These are phyloP conservation scores for Thuidium tamariscinum DNA, from an alignment of 225 moss, liverwort and hornwort genomes.

Conservation along the genomic window DNA sequence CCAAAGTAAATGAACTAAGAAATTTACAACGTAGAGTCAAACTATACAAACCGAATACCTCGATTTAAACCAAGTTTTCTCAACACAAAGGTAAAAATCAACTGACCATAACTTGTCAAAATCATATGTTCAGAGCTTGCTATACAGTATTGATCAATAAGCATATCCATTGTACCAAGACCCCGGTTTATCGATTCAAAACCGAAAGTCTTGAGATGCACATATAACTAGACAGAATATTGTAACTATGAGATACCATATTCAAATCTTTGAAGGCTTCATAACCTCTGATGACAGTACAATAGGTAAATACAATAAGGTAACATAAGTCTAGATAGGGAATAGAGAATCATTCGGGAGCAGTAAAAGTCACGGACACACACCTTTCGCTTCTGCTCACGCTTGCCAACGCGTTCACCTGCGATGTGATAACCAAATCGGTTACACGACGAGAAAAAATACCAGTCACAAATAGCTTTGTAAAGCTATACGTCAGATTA, in stretches of 20 bases:
- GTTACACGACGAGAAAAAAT: background rate
- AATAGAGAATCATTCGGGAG: background rate
- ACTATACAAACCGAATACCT: background rate
- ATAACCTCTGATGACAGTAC: background rate
- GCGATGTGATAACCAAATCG: background rate
- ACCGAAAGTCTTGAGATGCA: background rate
- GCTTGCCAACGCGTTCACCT: slow-evolving; percentile 74
- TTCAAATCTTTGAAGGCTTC: background rate
- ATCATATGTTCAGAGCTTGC: background rate
- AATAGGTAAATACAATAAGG: background rate
- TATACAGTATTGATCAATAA: background rate
- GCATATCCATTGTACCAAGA: background rate
- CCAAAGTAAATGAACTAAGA: background rate
- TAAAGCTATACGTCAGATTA: background rate
- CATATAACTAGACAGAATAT: background rate
- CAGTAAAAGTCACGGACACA: background rate
- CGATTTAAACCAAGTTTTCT: background rate
- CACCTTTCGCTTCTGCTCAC: slow-evolving; percentile 93
- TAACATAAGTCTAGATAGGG: background rate
- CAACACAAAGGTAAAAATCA: background rate
- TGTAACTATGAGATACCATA: background rate
- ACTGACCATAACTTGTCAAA: background rate
- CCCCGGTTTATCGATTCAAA: background rate
- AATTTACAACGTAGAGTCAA: background rate
- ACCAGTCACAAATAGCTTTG: background rate